Evolutionary conservation across 768 basidiomycete genomes (phyloP).

Genomic region (Lactarius tabidus): DNA sequence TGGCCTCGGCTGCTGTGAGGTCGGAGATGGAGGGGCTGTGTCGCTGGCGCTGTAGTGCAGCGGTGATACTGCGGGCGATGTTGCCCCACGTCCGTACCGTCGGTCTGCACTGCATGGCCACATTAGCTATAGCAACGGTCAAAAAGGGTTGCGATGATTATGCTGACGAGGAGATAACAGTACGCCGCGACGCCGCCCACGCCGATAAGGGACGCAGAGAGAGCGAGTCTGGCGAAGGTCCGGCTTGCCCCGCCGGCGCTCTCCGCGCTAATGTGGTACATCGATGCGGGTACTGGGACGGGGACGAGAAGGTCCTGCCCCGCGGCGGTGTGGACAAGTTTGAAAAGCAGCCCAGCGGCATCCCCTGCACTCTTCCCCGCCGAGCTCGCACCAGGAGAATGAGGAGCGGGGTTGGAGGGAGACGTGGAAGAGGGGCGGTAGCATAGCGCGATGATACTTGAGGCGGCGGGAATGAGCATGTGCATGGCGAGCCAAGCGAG

Average conservation of each 20-base stretch:
- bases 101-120: background rate
- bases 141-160: background rate
- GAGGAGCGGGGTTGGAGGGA: background rate
- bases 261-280: background rate
- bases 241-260: background rate
- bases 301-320: constrained; percentile 7
- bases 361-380: background rate
- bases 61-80: background rate
- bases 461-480: background rate
- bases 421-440: background rate
- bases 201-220: background rate
- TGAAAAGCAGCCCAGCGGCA: background rate
- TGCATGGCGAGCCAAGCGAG: background rate
- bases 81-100: background rate
- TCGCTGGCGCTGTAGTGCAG: background rate
- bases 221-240: too few relatives aligned
- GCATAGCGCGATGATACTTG: background rate
- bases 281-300: background rate
- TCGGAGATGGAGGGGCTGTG: background rate
- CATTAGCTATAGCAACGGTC: background rate
- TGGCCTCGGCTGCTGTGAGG: background rate
- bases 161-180: background rate
- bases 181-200: background rate
- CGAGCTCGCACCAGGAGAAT: background rate
- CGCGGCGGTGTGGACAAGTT: constrained; percentile 10